A percentile compares a stretch with the other conserved stretches of the same genome.
Conservation (phyloP, 495 filamentous ascomycete species). For the Aspergillus ostianus region DNA sequence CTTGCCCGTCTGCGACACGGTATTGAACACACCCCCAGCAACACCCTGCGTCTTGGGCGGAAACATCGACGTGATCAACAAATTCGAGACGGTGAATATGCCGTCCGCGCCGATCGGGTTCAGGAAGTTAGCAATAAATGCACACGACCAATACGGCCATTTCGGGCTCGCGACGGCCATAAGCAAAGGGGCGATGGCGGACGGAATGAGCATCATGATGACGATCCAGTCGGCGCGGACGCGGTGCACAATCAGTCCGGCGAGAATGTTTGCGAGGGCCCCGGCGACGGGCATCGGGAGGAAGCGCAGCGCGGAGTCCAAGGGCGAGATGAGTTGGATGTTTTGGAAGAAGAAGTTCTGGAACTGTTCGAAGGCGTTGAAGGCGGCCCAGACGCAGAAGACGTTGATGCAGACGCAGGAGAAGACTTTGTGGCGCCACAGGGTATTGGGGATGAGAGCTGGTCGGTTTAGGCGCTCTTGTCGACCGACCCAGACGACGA, state of each 20-base stretch:
- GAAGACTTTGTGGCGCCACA: slow-evolving; percentile 52
- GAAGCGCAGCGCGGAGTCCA: slow-evolving; percentile 37
- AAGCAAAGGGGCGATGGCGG: slow-evolving; percentile 22
- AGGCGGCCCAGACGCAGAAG: slow-evolving; percentile 49
- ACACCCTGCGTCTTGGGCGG: slow-evolving; percentile 31
- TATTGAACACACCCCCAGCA: slow-evolving; percentile 61
- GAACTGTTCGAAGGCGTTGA: slow-evolving; percentile 50
- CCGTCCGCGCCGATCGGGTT: slow-evolving; percentile 45
- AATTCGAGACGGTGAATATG: slow-evolving; percentile 52
- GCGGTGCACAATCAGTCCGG: slow-evolving; percentile 22
- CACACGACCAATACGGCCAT: slow-evolving; percentile 27
- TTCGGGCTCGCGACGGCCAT: slow-evolving; percentile 26
- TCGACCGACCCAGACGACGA: slow-evolving; percentile 44
- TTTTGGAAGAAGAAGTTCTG: slow-evolving; percentile 54
- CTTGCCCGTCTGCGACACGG: slow-evolving; percentile 54
- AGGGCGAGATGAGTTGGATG: slow-evolving; percentile 40
- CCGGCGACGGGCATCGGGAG: slow-evolving; percentile 27
- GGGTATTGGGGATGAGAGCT: slow-evolving; percentile 49
- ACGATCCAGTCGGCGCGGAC: slow-evolving; percentile 22
- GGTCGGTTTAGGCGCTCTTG: slow-evolving; percentile 47
- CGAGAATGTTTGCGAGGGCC: slow-evolving; percentile 19
- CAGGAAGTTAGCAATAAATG: slow-evolving; percentile 22
- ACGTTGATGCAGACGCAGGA: slow-evolving; percentile 50
- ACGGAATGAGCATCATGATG: slow-evolving; percentile 13
- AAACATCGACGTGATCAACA: slow-evolving; percentile 49